Conservation (phyloP, 768 basidiomycete genomes). For the Russula earlei region DNA sequence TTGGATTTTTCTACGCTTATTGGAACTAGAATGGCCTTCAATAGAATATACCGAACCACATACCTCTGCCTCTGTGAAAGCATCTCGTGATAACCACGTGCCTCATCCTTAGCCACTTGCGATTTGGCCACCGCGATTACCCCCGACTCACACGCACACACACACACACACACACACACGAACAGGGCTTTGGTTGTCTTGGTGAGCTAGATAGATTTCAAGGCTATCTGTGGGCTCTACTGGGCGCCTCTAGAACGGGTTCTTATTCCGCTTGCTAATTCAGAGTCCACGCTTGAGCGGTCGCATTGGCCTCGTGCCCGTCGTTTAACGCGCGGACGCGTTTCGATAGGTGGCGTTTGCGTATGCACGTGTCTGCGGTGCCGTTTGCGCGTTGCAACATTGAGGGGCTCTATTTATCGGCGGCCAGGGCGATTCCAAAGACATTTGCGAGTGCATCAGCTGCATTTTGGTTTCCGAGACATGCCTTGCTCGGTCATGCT, state of each 20-base stretch:
- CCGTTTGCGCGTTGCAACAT: conserved; percentile 1
- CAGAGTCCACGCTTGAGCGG: not conserved
- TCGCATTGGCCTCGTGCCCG: not conserved
- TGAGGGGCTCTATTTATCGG: not conserved
- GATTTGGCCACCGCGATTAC: too few relatives aligned
- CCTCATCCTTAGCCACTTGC: too few relatives aligned
- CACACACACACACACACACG: too few relatives aligned
- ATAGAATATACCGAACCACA: too few relatives aligned
- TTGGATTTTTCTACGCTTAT: too few relatives aligned
- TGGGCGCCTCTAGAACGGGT: not conserved
- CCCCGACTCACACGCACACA: too few relatives aligned
- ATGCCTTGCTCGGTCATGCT: not conserved
- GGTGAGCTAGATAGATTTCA: not conserved
- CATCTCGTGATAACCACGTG: not conserved
- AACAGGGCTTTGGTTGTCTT: not conserved
- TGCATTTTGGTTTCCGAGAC: not conserved
- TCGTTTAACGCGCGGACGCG: not conserved
- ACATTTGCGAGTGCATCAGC: not conserved
- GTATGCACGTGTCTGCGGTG: conserved; percentile 4
- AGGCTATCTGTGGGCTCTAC: not conserved
- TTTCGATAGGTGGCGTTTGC: not conserved
- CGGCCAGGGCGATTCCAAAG: not conserved
- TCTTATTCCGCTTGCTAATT: not conserved
- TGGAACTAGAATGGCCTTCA: too few relatives aligned
- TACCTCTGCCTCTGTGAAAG: too few relatives aligned